Evolutionary conservation across 805 yeast species (phyloP).

Genomic region (Debaryomyces castellii): DNA sequence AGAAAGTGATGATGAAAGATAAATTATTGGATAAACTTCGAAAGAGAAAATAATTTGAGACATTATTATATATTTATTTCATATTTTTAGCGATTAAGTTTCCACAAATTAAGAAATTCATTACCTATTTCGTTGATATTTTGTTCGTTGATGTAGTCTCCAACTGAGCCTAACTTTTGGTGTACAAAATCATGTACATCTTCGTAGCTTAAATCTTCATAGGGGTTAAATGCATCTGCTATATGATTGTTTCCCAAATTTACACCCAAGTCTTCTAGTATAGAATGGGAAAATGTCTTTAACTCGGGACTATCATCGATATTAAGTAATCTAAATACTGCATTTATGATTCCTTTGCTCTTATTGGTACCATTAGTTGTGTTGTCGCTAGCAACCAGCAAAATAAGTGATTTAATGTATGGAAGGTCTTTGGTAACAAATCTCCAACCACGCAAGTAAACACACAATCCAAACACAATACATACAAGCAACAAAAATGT

Average conservation of each 20-base stretch:
- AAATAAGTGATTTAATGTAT: slow-evolving; percentile 5
- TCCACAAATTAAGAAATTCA: slow-evolving; percentile 1
- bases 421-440: slow-evolving; percentile 19
- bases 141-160: slow-evolving; percentile 1
- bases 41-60: neutral
- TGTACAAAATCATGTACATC: slow-evolving; percentile 5
- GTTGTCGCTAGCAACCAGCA: neutral
- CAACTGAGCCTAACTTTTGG: slow-evolving; percentile 5
- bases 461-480: slow-evolving; percentile 10
- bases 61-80: neutral
- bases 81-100: neutral
- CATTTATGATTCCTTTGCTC: neutral
- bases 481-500: slow-evolving; percentile 13
- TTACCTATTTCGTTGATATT: slow-evolving; percentile 2
- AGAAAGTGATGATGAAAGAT: neutral
- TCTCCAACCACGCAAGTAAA: slow-evolving; percentile 22
- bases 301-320: neutral
- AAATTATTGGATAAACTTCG: slow-evolving; percentile 4
- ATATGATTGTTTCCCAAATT: slow-evolving; percentile 16
- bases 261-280: slow-evolving; percentile 14
- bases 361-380: neutral
- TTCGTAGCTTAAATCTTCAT: slow-evolving; percentile 6
- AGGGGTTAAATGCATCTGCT: slow-evolving; percentile 6
- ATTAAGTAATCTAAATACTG: slow-evolving; percentile 1
- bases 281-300: slow-evolving; percentile 6